Evolutionary conservation across 139 green algal genomes (phyloP).

Genomic region (Asterochloris erici): DNA sequence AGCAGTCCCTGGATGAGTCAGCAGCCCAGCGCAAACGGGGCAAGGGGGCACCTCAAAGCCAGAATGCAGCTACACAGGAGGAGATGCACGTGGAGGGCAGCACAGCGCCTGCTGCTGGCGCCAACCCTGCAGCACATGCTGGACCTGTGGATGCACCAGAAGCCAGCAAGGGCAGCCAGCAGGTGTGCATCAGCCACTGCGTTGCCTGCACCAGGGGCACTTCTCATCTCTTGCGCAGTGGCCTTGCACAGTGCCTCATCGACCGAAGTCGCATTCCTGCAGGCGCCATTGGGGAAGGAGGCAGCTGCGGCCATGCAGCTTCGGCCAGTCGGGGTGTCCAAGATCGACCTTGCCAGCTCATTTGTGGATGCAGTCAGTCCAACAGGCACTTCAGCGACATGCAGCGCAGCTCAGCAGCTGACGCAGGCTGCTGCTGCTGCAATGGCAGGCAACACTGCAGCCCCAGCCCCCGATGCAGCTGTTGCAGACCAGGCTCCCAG

Average conservation of each 20-base stretch:
- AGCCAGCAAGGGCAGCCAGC: not conserved
- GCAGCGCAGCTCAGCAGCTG: too few species aligned
- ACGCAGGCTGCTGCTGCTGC: too few species aligned
- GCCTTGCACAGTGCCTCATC: too few species aligned
- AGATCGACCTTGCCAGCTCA: constrained; percentile 18
- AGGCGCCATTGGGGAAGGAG: not conserved
- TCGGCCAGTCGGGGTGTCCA: constrained; percentile 11
- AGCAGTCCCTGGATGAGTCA: not conserved
- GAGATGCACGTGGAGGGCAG: not conserved
- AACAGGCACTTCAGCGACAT: too few species aligned
- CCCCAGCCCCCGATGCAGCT: too few species aligned
- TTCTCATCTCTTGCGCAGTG: too few species aligned
- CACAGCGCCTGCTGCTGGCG: not conserved
- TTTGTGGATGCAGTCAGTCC: not conserved
- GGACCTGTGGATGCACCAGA: not conserved
- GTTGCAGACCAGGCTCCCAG: too few species aligned
- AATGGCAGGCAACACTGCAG: too few species aligned
- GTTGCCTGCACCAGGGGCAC: too few species aligned
- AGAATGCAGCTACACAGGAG: not conserved
- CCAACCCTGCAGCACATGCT: not conserved
- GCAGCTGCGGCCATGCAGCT: not conserved
- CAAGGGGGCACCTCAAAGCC: not conserved
- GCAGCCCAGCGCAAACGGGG: not conserved
- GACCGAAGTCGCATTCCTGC: too few species aligned
- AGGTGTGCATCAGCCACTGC: not conserved